Evolutionary conservation across 495 filamentous ascomycete species (phyloP).

Genomic region (Talaromyces liani): DNA sequence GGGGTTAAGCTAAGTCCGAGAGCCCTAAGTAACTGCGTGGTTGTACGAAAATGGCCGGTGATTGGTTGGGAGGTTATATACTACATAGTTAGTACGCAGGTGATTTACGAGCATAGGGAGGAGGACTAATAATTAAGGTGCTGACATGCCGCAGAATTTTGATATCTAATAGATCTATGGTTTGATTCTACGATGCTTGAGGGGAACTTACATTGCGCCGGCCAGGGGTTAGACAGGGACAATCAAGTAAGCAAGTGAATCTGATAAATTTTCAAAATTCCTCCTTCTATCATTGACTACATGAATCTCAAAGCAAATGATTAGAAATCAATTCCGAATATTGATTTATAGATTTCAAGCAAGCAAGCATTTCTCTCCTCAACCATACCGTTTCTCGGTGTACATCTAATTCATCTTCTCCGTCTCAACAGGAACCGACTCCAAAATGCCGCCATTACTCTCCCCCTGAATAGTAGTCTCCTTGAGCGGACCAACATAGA

Average conservation of each 20-base stretch:
- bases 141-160: background rate
- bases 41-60: background rate
- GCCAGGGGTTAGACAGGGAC: background rate
- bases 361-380: background rate
- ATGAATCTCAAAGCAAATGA: background rate
- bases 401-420: background rate
- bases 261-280: background rate
- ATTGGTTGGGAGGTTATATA: background rate
- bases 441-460: conserved; percentile 14
- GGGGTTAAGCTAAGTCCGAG: conserved; percentile 2
- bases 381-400: background rate
- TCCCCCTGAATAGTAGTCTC: conserved; percentile 21
- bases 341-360: background rate
- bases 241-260: background rate
- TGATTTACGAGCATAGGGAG: background rate
- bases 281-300: background rate
- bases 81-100: background rate
- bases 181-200: no score
- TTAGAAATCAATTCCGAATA: background rate
- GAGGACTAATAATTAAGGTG: background rate
- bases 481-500: conserved; percentile 45
- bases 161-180: background rate
- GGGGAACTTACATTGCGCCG: no score
- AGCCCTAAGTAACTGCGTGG: background rate
- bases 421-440: conserved; percentile 21